Evolutionary conservation across 768 basidiomycete genomes (phyloP).

Genomic region (Scleroderma bovista): DNA sequence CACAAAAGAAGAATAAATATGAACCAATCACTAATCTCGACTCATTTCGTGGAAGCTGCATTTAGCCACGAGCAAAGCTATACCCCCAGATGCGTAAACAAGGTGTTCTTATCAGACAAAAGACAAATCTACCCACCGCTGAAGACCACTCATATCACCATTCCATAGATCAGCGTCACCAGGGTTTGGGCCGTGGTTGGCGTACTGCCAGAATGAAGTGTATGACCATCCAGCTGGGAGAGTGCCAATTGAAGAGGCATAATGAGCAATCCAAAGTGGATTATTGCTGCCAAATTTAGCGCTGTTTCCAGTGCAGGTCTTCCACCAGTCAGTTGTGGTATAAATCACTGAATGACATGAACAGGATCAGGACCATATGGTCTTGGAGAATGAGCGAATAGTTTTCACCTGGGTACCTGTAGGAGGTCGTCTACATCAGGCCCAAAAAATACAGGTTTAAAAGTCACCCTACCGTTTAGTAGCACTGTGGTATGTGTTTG

Average conservation of each 20-base stretch:
- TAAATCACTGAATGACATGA: conserved; percentile 42
- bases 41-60: too few species aligned
- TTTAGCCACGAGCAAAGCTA: too few species aligned
- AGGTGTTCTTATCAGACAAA: too few species aligned
- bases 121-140: too few species aligned
- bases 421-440: neutral
- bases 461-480: conserved; percentile 39
- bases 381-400: neutral
- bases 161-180: conserved; percentile 57
- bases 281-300: conserved; percentile 43
- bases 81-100: too few species aligned
- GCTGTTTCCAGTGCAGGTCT: conserved; percentile 56
- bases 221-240: conserved; percentile 57
- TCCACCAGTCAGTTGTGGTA: conserved; percentile 67
- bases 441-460: neutral
- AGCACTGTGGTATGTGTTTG: conserved; percentile 46
- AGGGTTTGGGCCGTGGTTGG: conserved; percentile 48
- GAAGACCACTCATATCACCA: conserved; percentile 37
- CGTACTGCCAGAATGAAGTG: conserved; percentile 58
- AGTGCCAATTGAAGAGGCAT: conserved; percentile 42
- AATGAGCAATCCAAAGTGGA: conserved; percentile 60
- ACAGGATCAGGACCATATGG: neutral
- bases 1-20: too few species aligned
- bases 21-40: too few species aligned
- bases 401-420: conserved; percentile 38